phyloP scores from a whole-genome alignment of 2,329 filamentous ascomycete species.

The Fusarium agapanthi region DNA sequence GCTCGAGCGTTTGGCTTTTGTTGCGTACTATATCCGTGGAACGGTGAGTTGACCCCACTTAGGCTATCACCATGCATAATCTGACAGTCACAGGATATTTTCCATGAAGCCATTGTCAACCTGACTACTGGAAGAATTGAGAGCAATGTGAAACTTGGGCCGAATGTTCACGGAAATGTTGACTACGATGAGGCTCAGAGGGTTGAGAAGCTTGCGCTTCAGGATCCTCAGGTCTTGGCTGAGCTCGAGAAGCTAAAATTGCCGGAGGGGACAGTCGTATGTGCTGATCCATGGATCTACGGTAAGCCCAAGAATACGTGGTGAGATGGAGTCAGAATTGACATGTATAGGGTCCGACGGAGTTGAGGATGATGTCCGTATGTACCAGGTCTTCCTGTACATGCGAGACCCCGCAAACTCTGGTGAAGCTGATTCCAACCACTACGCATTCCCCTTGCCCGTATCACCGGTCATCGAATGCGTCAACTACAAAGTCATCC shows the following conservation, averaged over 20 bases:
- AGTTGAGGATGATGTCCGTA: slow-evolving; percentile 25
- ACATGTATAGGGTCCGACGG: slow-evolving; percentile 21
- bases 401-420: slow-evolving; percentile 28
- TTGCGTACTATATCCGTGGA: slow-evolving; percentile 28
- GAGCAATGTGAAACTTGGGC: slow-evolving; percentile 29
- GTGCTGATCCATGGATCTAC: slow-evolving; percentile 34
- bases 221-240: slow-evolving; percentile 22
- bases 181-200: slow-evolving; percentile 30
- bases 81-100: slow-evolving; percentile 13
- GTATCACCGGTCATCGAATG: slow-evolving; percentile 30
- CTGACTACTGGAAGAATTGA: slow-evolving; percentile 19
- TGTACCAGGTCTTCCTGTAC: slow-evolving; percentile 37
- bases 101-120: slow-evolving; percentile 32
- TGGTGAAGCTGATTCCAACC: slow-evolving; percentile 30
- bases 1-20: slow-evolving; percentile 26
- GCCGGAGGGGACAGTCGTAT: slow-evolving; percentile 26
- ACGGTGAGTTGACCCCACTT: not conserved
- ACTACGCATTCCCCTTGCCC: slow-evolving; percentile 30
- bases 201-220: slow-evolving; percentile 25
- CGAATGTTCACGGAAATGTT: slow-evolving; percentile 24
- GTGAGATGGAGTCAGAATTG: too few relatives aligned
- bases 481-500: slow-evolving; percentile 18
- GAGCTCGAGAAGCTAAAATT: slow-evolving; percentile 27
- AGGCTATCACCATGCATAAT: not conserved
- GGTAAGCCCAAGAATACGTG: not conserved